Conservation (phyloP, 2,329 filamentous ascomycete genomes). For the Calonectria naviculata region DNA sequence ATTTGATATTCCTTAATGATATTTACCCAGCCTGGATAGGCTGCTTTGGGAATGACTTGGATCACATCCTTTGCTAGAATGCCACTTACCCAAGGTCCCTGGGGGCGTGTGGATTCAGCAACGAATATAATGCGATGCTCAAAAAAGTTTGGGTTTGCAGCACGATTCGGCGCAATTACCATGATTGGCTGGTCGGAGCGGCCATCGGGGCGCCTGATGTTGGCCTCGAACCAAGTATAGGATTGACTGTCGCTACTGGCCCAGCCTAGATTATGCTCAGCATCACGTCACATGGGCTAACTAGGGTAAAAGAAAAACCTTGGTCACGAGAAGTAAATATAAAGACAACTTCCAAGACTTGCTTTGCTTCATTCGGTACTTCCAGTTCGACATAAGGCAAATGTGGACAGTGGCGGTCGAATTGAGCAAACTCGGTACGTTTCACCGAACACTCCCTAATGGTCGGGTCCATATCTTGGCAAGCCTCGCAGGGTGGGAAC, state of each 20-base stretch:
- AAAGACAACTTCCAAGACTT: slow-evolving; percentile 23
- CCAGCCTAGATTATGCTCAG: slow-evolving; percentile 19
- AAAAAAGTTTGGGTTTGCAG: slow-evolving; percentile 13
- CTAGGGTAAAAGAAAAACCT: background rate
- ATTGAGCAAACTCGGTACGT: slow-evolving; percentile 22
- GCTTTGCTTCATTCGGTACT: slow-evolving; percentile 24
- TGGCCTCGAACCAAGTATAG: slow-evolving; percentile 31
- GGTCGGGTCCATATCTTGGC: background rate
- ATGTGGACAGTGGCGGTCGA: slow-evolving; percentile 29
- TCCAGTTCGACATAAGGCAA: slow-evolving; percentile 26
- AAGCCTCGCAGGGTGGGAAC: no score
- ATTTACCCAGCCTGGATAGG: slow-evolving; percentile 31
- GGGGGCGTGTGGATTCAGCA: background rate
- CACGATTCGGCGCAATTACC: slow-evolving; percentile 17
- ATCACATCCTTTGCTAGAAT: slow-evolving; percentile 23
- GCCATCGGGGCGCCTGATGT: slow-evolving; percentile 26
- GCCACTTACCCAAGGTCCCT: slow-evolving; percentile 23
- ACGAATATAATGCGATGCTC: slow-evolving; percentile 7
- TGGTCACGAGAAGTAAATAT: slow-evolving; percentile 23
- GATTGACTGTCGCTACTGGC: slow-evolving; percentile 24
- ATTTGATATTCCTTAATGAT: slow-evolving; percentile 25
- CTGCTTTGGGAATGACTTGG: slow-evolving; percentile 29
- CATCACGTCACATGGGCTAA: rapidly evolving
- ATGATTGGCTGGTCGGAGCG: slow-evolving; percentile 28
- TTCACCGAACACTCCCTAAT: slow-evolving; percentile 15